Evolutionary conservation across 805 yeast genomes (phyloP).

Genomic region (Saccharomycopsis sp.): DNA sequence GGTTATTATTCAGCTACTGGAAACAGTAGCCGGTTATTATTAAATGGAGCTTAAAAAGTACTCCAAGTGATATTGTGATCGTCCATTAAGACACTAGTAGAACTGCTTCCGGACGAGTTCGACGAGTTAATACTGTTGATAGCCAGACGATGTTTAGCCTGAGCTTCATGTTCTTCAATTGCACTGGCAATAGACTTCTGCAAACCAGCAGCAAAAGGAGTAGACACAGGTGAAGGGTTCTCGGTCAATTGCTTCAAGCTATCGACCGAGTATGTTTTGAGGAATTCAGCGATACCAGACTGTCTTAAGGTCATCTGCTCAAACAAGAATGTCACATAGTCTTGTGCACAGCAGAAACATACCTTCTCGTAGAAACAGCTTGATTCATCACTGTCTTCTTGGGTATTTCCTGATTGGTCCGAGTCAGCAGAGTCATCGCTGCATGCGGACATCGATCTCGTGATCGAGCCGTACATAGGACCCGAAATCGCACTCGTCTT

Average conservation of each 20-base stretch:
- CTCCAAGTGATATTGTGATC: not conserved
- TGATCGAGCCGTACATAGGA: not conserved
- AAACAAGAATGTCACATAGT: not conserved
- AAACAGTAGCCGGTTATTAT: too few species aligned
- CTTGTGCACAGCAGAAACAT: not conserved
- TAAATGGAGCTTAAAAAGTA: not conserved
- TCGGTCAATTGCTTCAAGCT: not conserved
- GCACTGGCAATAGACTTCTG: not conserved
- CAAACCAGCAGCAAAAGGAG: not conserved
- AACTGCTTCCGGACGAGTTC: too few species aligned
- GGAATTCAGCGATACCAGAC: not conserved
- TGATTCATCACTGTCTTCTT: not conserved
- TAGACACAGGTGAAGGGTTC: not conserved
- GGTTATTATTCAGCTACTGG: too few species aligned
- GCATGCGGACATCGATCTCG: not conserved
- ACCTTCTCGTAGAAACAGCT: not conserved
- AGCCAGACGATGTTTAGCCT: too few species aligned
- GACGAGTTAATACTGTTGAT: too few species aligned
- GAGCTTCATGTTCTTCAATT: too few species aligned
- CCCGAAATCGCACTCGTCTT: too few species aligned
- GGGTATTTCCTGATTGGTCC: not conserved
- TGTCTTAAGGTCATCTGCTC: not conserved
- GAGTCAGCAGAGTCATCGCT: not conserved
- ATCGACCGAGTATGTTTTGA: not conserved
- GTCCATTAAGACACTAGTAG: too few species aligned